Evolutionary conservation across 2,329 filamentous ascomycete species (phyloP), one percentile per base, ranked within the genome.

Genomic region (Cercospora sp.): DNA sequence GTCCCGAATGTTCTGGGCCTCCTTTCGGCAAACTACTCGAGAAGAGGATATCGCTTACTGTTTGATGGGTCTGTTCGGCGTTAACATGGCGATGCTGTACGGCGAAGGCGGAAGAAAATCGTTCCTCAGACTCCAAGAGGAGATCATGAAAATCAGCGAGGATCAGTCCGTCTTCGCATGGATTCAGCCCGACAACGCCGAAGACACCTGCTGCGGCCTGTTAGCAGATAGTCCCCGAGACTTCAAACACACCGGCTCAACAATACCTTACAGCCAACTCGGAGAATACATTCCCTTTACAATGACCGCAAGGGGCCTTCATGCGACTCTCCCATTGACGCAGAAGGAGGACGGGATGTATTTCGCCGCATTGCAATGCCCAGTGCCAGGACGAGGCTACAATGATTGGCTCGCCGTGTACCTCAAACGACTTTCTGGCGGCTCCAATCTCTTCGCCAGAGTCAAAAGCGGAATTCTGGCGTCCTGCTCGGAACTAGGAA

Each of bases 11-110:
- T 61, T 31, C 9, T 70, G 69, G 69, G 68, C 60, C 16, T 23
- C 65, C 30, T 1, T 13, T 1, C 60, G 70, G 7, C 3, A 30
- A 3, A 72, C 69, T 4, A 69, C 66, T n/a, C 42, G 77, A 3
- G 3, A 61, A 0, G 82, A 84, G 57, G 83, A 84, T 45, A 74
- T 77, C n/a, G 81, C 81, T 0, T 84, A 84, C 55, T 83, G 76
- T 6, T 73, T 85, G 0, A 66, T 84, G 3, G 82, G 82, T 0
- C 74, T 84, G 0, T 84, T 84, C 30, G 74, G 74, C 0, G 75
- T 84, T 31, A 78, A 80, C 30, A 82, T 84, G 78, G 78, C 81
- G 0, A 67, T 83, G 1, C 60, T 83, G 0, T 84, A 84, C 62
- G 82, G 82, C 0, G 75, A 77, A 59, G 73, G 73, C 5, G 33